Base-by-base conservation (phyloP, 352 stramenopile genomes). In the Phytophthora sp. region DNA sequence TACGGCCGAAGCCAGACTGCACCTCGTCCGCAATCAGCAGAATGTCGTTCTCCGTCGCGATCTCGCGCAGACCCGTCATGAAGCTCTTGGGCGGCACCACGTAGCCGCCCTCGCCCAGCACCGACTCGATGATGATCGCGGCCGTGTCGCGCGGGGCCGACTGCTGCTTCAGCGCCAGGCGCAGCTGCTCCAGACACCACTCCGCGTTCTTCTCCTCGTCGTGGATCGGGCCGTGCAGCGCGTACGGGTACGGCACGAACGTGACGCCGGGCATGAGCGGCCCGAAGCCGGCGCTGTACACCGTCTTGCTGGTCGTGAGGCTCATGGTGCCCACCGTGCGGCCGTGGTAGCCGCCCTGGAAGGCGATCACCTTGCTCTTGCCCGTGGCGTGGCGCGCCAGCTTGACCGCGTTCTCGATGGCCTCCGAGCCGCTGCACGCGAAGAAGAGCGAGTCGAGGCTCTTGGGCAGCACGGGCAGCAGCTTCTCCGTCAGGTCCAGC, bases 1-100 rank as follows among this genome's bases (percentile, higher is more conserved):
- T 97, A 32, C 91, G 82, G 21, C 79, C 94, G 64, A 96, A 96
- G 12, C 92, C 94, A 32, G 82, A 92, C 67, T 98, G 94, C 28
- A 98, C 86, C 71, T 98, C 93, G 59, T 98, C 95, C 7, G 91
- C 77, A 55, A 98, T 95, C 35, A 98, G 76, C 34, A 98, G 66
- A 52, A 98, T 98, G 57, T 94, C 75, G 64, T 98, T 95, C 26
- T 93, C 77, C 38, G 96, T 79, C 60, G 93, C 98, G 43, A 98
- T 94, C 34, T 88, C 73, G 31, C 89, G 87, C 64, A 98, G 62
- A 23, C 85, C 84, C 70, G 97, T 79, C 84, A 98, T 90, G 78
- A 97, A 98, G 54, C 80, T 86, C 58, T 91, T 96, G 39, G 92
- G 88, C 1, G 91, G 88, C 12, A 92, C 82, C n/a, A 97, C 83